Base-by-base conservation (phyloP, 805 yeast genomes). In the Babjeviella inositovora region DNA sequence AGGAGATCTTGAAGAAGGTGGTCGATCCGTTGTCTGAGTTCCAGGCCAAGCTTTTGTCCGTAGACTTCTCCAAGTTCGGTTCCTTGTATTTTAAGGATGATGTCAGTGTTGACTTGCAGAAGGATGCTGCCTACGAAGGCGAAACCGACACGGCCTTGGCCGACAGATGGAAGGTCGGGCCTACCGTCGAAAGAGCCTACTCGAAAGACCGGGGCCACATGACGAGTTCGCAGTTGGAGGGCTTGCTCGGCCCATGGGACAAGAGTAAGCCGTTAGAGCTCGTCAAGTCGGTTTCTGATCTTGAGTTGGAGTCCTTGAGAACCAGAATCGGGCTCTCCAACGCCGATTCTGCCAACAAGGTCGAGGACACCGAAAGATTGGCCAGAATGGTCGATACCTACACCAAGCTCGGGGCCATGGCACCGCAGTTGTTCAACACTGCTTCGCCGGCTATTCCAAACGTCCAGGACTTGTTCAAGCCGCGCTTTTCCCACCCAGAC, bases 161-260 rank as follows among this genome's bases (percentile, higher is more conserved):
- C 25, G 60, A 65, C 31, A 67, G 93, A 52, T 85, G 93, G 92
- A 62, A 74, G 41, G 70, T 87, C 34, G 97, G 98, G 5, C 90
- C 93, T n/a, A 65, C 80, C 13, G 70, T 69, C 15, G 96, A 87
- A 46, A 63, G 76, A 33, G 62, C 69, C 8, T 79, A 71, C 43
- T 73, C 84, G 64, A 77, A 75, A 44, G 64, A 70, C 33, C 73
- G 72, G 41, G 48, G 49, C 18, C 50, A 57, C 20, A 45, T 79
- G 34, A 53, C 61, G n/a, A 57, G 58, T 17, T 57, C 53, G 19
- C 58, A 57, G 25, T 48, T 67, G 24, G 57, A 54, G 25, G 50
- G 59, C 27, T 54, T 47, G 24, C 52, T 68, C 25, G 97, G 97
- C 1, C 97, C 97, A 18, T 82, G 92, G 84, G 46, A 52, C 8